Conservation (phyloP, 371 early-diverging fungal species). For the Dichotomocladium elegans region DNA sequence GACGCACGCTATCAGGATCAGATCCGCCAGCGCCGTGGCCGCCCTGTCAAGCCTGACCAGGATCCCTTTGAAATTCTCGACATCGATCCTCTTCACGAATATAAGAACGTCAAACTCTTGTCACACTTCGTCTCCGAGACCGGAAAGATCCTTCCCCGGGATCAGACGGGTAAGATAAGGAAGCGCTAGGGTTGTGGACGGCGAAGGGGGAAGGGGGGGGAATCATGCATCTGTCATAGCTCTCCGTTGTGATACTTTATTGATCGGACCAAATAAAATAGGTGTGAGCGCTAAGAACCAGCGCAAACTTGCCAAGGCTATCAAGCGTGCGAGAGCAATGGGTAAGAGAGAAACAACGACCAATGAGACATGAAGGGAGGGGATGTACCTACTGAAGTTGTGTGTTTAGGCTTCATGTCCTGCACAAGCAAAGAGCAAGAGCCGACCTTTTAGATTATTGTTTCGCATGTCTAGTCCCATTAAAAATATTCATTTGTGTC, state of each 20-base stretch:
- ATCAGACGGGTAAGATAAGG: conserved; percentile 55
- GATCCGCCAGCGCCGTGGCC: conserved; percentile 34
- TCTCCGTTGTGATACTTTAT: no score
- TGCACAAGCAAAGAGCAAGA: conserved; percentile 24
- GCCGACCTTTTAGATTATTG: conserved; percentile 1
- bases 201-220: no score
- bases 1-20: conserved; percentile 39
- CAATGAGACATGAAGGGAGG: not conserved
- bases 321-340: conserved; percentile 82
- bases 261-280: conserved; percentile 1
- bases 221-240: not conserved
- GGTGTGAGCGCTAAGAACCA: conserved; percentile 74
- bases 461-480: no score
- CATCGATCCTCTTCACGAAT: conserved; percentile 70
- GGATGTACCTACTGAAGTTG: not conserved
- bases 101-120: conserved; percentile 70
- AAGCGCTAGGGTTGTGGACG: not conserved
- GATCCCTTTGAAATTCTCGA: conserved; percentile 68
- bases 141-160: conserved; percentile 76
- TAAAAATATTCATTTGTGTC: no score
- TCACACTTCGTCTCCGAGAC: conserved; percentile 75
- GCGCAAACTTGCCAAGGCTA: conserved; percentile 74
- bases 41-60: conserved; percentile 20
- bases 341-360: conserved; percentile 40
- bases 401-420: conserved; percentile 41